Conservation (phyloP, 2,329 filamentous ascomycete genomes). For the Epichloe gansuensis region DNA sequence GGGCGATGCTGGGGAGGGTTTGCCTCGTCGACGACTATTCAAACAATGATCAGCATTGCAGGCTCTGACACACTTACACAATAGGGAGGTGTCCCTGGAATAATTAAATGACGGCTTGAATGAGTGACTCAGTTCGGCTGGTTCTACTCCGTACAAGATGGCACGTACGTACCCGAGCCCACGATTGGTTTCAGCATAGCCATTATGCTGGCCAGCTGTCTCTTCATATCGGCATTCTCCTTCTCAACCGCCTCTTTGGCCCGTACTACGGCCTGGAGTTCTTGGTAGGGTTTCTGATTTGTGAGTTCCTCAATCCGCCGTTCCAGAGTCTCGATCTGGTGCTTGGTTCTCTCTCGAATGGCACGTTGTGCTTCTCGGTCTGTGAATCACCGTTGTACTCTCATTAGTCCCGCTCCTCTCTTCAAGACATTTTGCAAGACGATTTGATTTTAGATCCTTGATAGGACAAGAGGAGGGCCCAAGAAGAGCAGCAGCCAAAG, state of each 20-base stretch:
- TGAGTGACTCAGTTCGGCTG: too few relatives aligned
- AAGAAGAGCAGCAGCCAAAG: too few relatives aligned
- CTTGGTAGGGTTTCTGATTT: slow-evolving; percentile 69
- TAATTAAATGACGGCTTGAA: too few relatives aligned
- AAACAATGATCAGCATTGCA: not conserved
- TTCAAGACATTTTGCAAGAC: too few relatives aligned
- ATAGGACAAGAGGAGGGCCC: too few relatives aligned
- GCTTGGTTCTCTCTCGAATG: slow-evolving; percentile 71
- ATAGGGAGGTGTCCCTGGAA: too few relatives aligned
- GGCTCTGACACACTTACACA: too few relatives aligned
- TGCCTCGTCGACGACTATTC: not conserved
- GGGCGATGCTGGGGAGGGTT: not conserved
- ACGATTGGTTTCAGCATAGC: slow-evolving; percentile 51
- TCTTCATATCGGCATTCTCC: slow-evolving; percentile 69
- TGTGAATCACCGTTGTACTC: slow-evolving; percentile 19
- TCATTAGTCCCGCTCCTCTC: slow-evolving; percentile 1
- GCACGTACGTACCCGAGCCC: slow-evolving; percentile 15
- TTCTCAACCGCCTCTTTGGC: slow-evolving; percentile 67
- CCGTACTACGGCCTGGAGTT: slow-evolving; percentile 62
- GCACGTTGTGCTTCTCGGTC: slow-evolving; percentile 79
- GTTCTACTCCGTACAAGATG: not conserved
- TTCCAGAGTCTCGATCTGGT: slow-evolving; percentile 66
- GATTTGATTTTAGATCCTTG: too few relatives aligned
- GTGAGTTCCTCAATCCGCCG: slow-evolving; percentile 62
- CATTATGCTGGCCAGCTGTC: slow-evolving; percentile 53